Evolutionary conservation across 352 stramenopile genomes (phyloP), one percentile per base, ranked within the genome.

Genomic region (Phytopythium sindhum): DNA sequence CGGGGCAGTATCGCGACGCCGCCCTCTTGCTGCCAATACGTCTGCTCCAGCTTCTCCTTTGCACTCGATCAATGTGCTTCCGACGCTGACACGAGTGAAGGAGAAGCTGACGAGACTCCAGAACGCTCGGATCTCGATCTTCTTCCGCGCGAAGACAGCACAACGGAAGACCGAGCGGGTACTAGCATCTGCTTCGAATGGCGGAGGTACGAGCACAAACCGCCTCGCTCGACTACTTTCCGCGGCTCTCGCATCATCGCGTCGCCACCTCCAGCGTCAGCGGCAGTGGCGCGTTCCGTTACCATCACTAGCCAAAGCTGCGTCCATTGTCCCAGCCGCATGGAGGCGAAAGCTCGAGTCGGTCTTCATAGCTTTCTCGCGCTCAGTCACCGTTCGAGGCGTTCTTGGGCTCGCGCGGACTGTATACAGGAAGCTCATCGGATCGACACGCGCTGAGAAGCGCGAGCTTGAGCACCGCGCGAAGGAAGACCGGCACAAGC

Each of bases 111-210:
- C n/a, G 21, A 50, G 44, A n/a, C 44, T 50, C 44, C 44, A 50
- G n/a, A 26, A 28, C 21, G 12, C 44, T 15, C 70, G 68, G 4
- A 64, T 59, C 14, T 17, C 11, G 8, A 15, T 2, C 12, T 78
- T 75, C 28, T 70, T 75, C 26, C 61, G 52, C 45, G 48, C 44
- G 8, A 74, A 68, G 56, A 56, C 65, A 24, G 53, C 31, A 35
- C 67, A 69, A 6, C 64, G 65, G 29, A 56, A 51, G 35, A 67
- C 66, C 9, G 52, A 39, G 56, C 50, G 41, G 37, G 29, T 52
- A 7, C 58, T 78, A 19, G 57, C 53, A 19, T 62, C 50, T 10
- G 21, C 66, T 3, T 42, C 57, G 11, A 33, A 33, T 4, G 62
- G 44, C 45, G 68, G n/a, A 29, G 28, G 14, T 7, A 35, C 21